Evolutionary conservation across 768 basidiomycete species (phyloP).

Genomic region (Collybiopsis confluens): DNA sequence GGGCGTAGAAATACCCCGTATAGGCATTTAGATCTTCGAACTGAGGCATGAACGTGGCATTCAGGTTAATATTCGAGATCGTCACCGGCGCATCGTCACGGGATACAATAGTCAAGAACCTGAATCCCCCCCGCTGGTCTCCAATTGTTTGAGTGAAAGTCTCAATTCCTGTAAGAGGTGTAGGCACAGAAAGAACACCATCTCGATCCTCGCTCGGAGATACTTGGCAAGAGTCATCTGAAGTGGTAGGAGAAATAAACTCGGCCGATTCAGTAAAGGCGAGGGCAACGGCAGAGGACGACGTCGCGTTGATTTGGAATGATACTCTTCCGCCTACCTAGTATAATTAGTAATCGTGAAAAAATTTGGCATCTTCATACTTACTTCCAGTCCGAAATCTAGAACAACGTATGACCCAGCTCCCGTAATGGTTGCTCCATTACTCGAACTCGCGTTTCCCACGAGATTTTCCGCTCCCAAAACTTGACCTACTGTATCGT

Average conservation of each 20-base stretch:
- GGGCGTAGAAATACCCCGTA: conserved; percentile 48
- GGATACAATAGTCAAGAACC: conserved; percentile 47
- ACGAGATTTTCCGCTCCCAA: conserved; percentile 22
- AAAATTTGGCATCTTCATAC: conserved; percentile 28
- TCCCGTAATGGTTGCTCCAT: conserved; percentile 23
- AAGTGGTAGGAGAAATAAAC: conserved; percentile 39
- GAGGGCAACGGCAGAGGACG: conserved; percentile 33
- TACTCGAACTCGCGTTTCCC: conserved; percentile 3
- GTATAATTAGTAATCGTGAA: conserved; percentile 8
- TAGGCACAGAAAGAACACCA: conserved; percentile 28
- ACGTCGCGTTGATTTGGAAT: conserved; percentile 9
- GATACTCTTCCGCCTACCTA: conserved; percentile 11
- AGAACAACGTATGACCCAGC: conserved; percentile 32
- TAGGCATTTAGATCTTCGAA: conserved; percentile 44
- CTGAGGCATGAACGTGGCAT: conserved; percentile 53
- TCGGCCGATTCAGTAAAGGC: conserved; percentile 47
- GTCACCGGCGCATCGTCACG: conserved; percentile 28
- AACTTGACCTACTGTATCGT: conserved; percentile 22
- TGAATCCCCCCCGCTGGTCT: conserved; percentile 46
- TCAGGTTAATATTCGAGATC: conserved; percentile 45
- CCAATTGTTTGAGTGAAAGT: conserved; percentile 30
- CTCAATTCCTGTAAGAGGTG: conserved; percentile 20
- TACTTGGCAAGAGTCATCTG: conserved; percentile 35
- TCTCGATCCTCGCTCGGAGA: conserved; percentile 24
- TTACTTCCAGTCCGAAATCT: conserved; percentile 36